Conservation (phyloP, 1,139 yeast genomes). For the Protomyces gravidus region DNA sequence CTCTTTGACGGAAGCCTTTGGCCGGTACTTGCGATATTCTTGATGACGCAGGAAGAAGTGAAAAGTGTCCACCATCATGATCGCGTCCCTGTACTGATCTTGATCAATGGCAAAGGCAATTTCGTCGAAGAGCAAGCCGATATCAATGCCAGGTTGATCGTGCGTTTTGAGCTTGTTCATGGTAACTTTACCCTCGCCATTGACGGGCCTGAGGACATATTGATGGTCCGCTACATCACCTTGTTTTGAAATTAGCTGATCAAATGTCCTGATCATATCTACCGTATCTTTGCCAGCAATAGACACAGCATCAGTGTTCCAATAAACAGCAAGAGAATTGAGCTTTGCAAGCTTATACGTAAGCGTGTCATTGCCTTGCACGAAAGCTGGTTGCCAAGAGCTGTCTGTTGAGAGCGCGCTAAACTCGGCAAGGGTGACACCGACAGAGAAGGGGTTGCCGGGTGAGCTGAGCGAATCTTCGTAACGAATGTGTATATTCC, state of each 20-base stretch:
- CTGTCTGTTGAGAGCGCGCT: conserved; percentile 89
- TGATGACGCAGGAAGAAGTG: conserved; percentile 74
- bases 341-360: conserved; percentile 76
- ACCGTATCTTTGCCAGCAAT: conserved; percentile 34
- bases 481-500: conserved; percentile 83
- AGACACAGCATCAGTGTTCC: conserved; percentile 68
- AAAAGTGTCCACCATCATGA: conserved; percentile 76
- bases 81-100: conserved; percentile 73
- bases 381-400: conserved; percentile 80
- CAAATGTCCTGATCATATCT: conserved; percentile 34
- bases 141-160: conserved; percentile 64
- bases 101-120: conserved; percentile 80
- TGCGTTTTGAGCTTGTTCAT: conserved; percentile 75
- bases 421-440: conserved; percentile 74
- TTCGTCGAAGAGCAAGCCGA: conserved; percentile 66
- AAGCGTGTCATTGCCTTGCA: conserved; percentile 61
- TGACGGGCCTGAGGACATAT: conserved; percentile 77
- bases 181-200: conserved; percentile 79
- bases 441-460: conserved; percentile 68
- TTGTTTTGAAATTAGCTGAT: conserved; percentile 37
- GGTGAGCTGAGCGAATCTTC: conserved; percentile 59
- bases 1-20: conserved; percentile 52
- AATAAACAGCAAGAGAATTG: conserved; percentile 70
- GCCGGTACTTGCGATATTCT: conserved; percentile 68
- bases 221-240: conserved; percentile 46